Percentiles rank a stretch among this genome's conserved stretches.
Conservation (phyloP, 192 early-diverging fungal genomes). For the Spinellus fusiger region DNA sequence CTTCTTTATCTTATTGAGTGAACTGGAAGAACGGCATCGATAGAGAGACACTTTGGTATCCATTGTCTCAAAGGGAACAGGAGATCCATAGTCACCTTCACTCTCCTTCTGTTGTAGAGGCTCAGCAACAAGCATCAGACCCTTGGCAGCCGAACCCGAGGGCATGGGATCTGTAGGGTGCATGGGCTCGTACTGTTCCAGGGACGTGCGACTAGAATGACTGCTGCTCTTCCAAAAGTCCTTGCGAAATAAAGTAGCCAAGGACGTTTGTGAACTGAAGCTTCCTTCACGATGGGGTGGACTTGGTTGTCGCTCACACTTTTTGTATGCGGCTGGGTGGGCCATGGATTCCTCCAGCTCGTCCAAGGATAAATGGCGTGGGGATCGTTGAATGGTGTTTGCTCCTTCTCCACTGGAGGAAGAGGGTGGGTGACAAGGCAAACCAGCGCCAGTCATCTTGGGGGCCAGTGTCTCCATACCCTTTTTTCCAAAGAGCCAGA, state of each 20-base stretch:
- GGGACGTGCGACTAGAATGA: not conserved
- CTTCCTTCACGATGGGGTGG: conserved; percentile 5
- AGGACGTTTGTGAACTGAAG: conserved; percentile 1
- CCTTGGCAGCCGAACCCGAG: not conserved
- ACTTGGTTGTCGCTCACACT: not conserved
- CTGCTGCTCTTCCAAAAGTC: conserved; percentile 13
- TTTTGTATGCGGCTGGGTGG: not conserved
- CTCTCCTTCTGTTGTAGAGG: not conserved
- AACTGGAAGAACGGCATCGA: not conserved
- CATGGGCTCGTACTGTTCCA: not conserved
- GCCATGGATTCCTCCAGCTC: not conserved
- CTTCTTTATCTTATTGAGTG: not conserved
- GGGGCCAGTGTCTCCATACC: not conserved
- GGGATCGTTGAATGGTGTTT: conserved; percentile 7
- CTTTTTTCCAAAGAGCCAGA: conserved; percentile 17
- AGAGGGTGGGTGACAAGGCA: not conserved
- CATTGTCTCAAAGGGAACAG: not conserved
- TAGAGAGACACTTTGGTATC: not conserved
- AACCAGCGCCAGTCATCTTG: not conserved
- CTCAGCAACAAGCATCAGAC: not conserved
- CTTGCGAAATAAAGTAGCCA: conserved; percentile 5
- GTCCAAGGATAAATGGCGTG: conserved; percentile 7
- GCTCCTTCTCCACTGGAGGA: not conserved
- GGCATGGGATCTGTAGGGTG: not conserved
- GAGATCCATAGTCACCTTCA: too few species aligned